phyloP scores from a whole-genome alignment of 202 grass and related monocot species.

The Bolboschoenoplectus hybrid region DNA sequence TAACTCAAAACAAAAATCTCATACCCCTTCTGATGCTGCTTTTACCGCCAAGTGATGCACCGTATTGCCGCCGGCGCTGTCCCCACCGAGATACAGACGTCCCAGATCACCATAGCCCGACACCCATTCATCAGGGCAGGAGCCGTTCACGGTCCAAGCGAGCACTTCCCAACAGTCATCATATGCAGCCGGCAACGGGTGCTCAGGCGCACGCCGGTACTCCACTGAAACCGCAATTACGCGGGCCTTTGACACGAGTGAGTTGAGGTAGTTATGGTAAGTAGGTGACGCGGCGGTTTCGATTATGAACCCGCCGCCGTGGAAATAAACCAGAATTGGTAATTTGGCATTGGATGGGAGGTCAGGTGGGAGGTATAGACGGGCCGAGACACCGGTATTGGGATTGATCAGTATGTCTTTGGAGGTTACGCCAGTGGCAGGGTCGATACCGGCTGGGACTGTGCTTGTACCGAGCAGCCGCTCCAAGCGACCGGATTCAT shows the following conservation, averaged over 20 bases:
- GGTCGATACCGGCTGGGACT: slow-evolving; percentile 34
- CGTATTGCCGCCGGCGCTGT: slow-evolving; percentile 44
- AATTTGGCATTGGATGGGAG: not conserved
- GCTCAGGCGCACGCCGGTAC: slow-evolving; percentile 44
- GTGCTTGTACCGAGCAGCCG: slow-evolving; percentile 31
- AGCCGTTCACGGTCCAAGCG: slow-evolving; percentile 13
- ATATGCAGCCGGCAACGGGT: slow-evolving; percentile 43
- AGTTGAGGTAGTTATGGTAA: slow-evolving; percentile 45
- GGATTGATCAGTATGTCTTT: slow-evolving; percentile 45
- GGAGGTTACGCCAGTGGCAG: slow-evolving; percentile 25
- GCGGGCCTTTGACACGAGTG: slow-evolving; percentile 11
- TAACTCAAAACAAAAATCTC: not conserved
- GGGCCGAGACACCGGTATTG: slow-evolving; percentile 7
- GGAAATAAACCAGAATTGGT: slow-evolving; percentile 42
- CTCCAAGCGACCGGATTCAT: slow-evolving; percentile 45
- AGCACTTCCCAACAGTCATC: slow-evolving; percentile 36
- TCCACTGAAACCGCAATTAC: slow-evolving; percentile 42
- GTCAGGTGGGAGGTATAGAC: slow-evolving; percentile 34
- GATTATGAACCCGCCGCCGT: slow-evolving; percentile 41
- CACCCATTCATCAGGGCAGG: slow-evolving; percentile 33
- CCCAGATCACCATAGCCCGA: slow-evolving; percentile 30
- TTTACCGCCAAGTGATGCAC: slow-evolving; percentile 38
- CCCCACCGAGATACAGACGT: slow-evolving; percentile 43
- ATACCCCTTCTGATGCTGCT: slow-evolving; percentile 18
- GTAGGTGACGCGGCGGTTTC: slow-evolving; percentile 40